Conservation (phyloP, 2,329 filamentous ascomycete genomes). For the Talaromyces sp. region DNA sequence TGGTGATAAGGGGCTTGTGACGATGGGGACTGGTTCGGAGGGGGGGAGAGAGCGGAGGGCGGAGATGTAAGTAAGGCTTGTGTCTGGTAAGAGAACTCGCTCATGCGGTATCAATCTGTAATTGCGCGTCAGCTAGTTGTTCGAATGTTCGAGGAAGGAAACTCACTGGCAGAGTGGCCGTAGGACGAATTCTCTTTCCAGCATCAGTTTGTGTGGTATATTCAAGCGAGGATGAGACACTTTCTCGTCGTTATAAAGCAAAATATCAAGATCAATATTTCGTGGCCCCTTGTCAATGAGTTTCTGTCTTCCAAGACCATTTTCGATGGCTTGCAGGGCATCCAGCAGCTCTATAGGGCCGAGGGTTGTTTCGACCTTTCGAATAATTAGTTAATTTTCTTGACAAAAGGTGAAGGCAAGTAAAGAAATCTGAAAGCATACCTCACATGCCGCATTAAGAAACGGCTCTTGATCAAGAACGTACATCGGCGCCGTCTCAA, state of each 20-base stretch:
- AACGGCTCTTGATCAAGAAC: constrained; percentile 84
- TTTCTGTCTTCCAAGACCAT: constrained; percentile 73
- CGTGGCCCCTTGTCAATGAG: constrained; percentile 88
- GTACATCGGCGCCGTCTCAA: constrained; percentile 97
- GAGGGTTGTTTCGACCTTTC: constrained; percentile 74
- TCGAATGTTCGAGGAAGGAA: background rate
- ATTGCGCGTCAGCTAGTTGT: constrained; percentile 18
- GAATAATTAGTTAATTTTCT: constrained; percentile 1
- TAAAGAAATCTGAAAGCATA: constrained; percentile 44
- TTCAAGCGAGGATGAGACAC: constrained; percentile 70
- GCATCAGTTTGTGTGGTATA: constrained; percentile 79
- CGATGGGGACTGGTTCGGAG: constrained; percentile 35
- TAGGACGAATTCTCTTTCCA: constrained; percentile 90
- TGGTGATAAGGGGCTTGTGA: constrained; percentile 39
- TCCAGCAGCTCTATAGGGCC: constrained; percentile 74
- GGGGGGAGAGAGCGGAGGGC: constrained; percentile 34
- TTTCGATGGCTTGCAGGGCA: constrained; percentile 79
- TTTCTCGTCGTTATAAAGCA: constrained; percentile 70
- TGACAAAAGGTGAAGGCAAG: constrained; percentile 4
- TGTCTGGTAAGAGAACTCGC: constrained; percentile 29
- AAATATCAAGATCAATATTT: constrained; percentile 90
- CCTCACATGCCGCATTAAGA: constrained; percentile 89
- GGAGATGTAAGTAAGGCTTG: constrained; percentile 32
- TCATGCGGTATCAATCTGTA: constrained; percentile 43
- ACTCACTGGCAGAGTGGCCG: constrained; percentile 65